phyloP scores from a whole-genome alignment of 2,329 filamentous ascomycete species.

The Leptographium procerum region DNA sequence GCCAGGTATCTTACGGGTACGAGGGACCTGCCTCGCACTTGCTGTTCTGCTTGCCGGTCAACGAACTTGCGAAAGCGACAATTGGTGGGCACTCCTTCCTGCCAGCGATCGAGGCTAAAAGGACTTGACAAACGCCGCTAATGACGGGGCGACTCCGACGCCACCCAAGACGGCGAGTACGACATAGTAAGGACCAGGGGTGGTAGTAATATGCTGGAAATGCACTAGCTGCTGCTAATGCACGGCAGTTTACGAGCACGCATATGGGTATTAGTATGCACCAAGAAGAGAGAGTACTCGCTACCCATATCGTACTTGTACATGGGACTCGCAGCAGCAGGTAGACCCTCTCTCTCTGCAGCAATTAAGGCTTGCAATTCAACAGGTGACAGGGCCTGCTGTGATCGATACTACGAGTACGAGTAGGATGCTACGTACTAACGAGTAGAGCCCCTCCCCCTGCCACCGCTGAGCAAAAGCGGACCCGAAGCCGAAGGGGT shows the following conservation, averaged over 20 bases:
- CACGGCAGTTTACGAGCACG: background rate
- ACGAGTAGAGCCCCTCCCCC: too few relatives aligned
- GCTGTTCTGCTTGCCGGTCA: constrained; percentile 8
- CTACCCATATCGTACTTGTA: too few relatives aligned
- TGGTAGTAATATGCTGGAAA: background rate
- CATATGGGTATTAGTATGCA: background rate
- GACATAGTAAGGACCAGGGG: background rate
- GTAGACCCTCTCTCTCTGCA: background rate
- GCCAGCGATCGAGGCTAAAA: background rate
- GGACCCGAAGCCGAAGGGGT: background rate
- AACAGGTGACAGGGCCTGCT: background rate
- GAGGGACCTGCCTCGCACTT: too few relatives aligned
- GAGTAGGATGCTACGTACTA: too few relatives aligned
- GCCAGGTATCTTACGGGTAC: background rate
- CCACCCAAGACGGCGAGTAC: too few relatives aligned
- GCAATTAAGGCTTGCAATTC: background rate
- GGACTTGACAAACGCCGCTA: background rate
- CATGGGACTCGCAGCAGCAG: too few relatives aligned
- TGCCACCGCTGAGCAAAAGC: background rate
- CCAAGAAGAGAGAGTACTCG: too few relatives aligned
- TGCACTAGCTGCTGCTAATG: background rate
- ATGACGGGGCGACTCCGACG: background rate
- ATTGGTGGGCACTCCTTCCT: constrained; percentile 6
- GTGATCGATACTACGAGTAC: too few relatives aligned
- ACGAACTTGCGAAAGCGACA: constrained; percentile 10